phyloP scores from a whole-genome alignment of 805 yeast species.

The Yarrowia phangngaensis region DNA sequence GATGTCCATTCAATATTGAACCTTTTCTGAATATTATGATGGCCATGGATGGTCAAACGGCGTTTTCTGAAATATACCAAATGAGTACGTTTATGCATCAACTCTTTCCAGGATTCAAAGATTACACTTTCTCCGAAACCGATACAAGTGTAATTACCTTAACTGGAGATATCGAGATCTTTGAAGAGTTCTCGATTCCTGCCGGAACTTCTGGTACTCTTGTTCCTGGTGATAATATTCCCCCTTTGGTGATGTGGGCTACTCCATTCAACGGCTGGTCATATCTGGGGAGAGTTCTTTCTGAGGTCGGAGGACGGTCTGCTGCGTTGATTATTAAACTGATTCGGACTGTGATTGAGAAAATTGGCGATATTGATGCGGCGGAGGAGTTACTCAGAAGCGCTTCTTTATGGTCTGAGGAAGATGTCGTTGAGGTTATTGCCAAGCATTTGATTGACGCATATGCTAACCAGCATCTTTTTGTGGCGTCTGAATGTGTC shows the following conservation, averaged over 20 bases:
- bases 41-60: slow-evolving; percentile 58
- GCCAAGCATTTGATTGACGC: slow-evolving; percentile 67
- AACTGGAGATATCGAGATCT: slow-evolving; percentile 48
- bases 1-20: slow-evolving; percentile 61
- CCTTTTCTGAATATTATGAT: slow-evolving; percentile 60
- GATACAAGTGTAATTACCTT: slow-evolving; percentile 53
- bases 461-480: slow-evolving; percentile 51
- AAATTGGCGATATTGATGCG: slow-evolving; percentile 42
- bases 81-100: slow-evolving; percentile 61
- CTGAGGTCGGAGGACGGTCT: slow-evolving; percentile 39
- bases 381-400: slow-evolving; percentile 43
- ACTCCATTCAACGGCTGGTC: slow-evolving; percentile 86
- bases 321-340: slow-evolving; percentile 50
- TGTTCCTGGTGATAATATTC: slow-evolving; percentile 48
- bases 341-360: slow-evolving; percentile 49
- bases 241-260: slow-evolving; percentile 57
- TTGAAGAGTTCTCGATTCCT: slow-evolving; percentile 49
- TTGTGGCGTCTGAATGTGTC: slow-evolving; percentile 46
- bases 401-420: slow-evolving; percentile 44
- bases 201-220: slow-evolving; percentile 68
- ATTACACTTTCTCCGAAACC: slow-evolving; percentile 45
- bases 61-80: slow-evolving; percentile 56
- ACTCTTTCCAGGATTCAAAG: slow-evolving; percentile 42
- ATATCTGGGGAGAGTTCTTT: slow-evolving; percentile 65
- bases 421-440: slow-evolving; percentile 59